phyloP scores from a whole-genome alignment of 169 alveolate genomes.

The Eimeria zaria region DNA sequence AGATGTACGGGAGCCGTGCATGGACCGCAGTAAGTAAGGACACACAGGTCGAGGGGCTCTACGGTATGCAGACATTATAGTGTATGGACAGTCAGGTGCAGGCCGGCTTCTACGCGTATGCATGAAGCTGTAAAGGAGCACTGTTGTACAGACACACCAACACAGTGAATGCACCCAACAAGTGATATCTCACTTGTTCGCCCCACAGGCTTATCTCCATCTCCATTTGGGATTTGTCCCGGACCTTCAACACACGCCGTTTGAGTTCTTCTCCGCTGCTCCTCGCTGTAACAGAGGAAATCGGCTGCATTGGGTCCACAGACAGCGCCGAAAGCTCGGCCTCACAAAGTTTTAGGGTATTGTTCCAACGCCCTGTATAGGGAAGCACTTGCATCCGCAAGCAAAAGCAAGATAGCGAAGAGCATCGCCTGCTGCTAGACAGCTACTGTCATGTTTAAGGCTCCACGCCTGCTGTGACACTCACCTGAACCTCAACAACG shows the following conservation, averaged over 20 bases:
- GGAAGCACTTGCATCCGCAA: neutral
- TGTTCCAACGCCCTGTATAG: neutral
- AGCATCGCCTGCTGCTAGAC: neutral
- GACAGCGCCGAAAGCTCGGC: neutral
- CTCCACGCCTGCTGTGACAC: neutral
- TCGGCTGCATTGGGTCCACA: constrained; percentile 35
- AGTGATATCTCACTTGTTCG: constrained; percentile 23
- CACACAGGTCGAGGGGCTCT: neutral
- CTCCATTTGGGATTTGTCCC: constrained; percentile 74
- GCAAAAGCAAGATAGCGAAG: neutral
- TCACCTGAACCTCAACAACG: constrained; percentile 76
- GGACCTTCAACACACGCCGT: constrained; percentile 54
- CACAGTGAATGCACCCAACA: neutral
- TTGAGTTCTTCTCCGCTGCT: constrained; percentile 80
- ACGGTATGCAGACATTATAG: neutral
- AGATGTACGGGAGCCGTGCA: neutral
- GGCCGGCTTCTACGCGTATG: neutral
- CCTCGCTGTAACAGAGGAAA: constrained; percentile 67
- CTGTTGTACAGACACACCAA: neutral
- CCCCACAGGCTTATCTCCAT: constrained; percentile 84
- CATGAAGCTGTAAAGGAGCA: neutral
- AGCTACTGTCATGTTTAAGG: neutral
- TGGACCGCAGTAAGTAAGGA: neutral
- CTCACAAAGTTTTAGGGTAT: neutral
- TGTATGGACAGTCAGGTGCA: neutral